Conservation (phyloP, 2,329 filamentous ascomycete species). For the Cercospora nicotianae region DNA sequence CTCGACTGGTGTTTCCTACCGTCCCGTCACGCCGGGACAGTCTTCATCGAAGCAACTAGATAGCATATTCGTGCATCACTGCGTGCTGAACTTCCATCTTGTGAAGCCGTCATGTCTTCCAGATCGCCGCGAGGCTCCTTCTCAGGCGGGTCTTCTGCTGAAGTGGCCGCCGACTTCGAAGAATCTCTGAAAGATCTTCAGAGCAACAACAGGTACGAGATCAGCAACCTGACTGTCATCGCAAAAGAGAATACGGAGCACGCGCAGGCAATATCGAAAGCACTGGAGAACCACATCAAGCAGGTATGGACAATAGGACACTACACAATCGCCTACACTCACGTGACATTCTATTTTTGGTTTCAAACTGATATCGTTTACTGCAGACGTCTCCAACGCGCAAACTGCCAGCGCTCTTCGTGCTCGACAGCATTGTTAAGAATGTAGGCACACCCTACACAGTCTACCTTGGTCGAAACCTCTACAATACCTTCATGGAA, state of each 20-base stretch:
- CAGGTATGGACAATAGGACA: slow-evolving; percentile 65
- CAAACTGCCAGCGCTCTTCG: slow-evolving; percentile 93
- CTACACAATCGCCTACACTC: neutral
- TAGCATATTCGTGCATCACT: slow-evolving; percentile 29
- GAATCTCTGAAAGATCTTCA: slow-evolving; percentile 89
- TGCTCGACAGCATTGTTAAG: slow-evolving; percentile 97
- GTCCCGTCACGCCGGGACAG: neutral
- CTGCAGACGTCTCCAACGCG: slow-evolving; percentile 77
- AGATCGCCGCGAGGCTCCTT: slow-evolving; percentile 38
- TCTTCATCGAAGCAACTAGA: slow-evolving; percentile 24
- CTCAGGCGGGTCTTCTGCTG: slow-evolving; percentile 62
- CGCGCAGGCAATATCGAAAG: slow-evolving; percentile 87
- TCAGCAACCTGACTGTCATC: slow-evolving; percentile 95
- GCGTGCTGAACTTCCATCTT: slow-evolving; percentile 25
- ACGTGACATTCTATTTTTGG: slow-evolving; percentile 26
- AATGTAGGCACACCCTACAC: slow-evolving; percentile 98
- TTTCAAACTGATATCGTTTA: slow-evolving; percentile 41
- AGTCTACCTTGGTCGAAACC: slow-evolving; percentile 84
- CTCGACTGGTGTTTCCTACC: neutral
- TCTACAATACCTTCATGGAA: slow-evolving; percentile 95
- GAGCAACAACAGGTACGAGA: slow-evolving; percentile 89
- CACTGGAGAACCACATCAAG: slow-evolving; percentile 88
- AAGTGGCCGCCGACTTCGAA: slow-evolving; percentile 93
- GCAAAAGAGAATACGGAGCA: slow-evolving; percentile 96
- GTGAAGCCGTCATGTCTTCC: slow-evolving; percentile 58